Evolutionary conservation across 2,329 filamentous ascomycete genomes (phyloP).

Genomic region (Ophiostoma montium): DNA sequence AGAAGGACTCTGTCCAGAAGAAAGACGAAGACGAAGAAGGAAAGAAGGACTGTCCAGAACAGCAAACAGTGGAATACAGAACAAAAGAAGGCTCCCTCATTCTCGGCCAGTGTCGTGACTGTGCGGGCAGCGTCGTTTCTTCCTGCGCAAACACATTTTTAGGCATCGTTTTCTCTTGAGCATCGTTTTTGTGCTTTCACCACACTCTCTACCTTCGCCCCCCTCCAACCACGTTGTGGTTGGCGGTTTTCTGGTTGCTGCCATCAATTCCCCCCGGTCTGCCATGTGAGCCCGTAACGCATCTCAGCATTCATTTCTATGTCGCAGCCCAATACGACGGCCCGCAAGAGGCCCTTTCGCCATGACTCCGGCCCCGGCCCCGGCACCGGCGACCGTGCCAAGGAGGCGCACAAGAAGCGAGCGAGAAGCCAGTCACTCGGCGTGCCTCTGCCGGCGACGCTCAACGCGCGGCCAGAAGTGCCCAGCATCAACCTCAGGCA

Average conservation of each 20-base stretch:
- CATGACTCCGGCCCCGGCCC: constrained; percentile 14
- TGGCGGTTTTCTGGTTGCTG: neutral
- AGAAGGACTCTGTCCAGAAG: too few species aligned
- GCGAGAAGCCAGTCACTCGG: constrained; percentile 16
- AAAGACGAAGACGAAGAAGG: too few species aligned
- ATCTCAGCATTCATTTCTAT: neutral
- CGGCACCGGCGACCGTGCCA: constrained; percentile 17
- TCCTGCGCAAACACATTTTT: too few species aligned
- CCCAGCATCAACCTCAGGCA: constrained; percentile 36
- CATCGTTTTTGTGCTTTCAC: too few species aligned
- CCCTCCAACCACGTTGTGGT: constrained; percentile 2
- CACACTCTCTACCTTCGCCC: too few species aligned
- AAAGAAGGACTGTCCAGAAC: neutral
- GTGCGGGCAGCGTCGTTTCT: too few species aligned
- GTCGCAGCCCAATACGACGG: constrained; percentile 14
- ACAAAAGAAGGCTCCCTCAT: neutral
- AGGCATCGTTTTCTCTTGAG: too few species aligned
- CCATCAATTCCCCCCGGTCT: too few species aligned
- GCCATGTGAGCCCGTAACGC: constrained; percentile 14
- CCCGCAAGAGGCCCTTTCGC: constrained; percentile 16
- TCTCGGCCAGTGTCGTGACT: too few species aligned
- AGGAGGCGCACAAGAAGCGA: constrained; percentile 20
- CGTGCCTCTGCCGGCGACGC: constrained; percentile 15
- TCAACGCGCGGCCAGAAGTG: constrained; percentile 19
- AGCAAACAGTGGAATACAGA: too few species aligned